Evolutionary conservation across 2,329 filamentous ascomycete species (phyloP).

Genomic region (Phyllosticta citrichinensis): DNA sequence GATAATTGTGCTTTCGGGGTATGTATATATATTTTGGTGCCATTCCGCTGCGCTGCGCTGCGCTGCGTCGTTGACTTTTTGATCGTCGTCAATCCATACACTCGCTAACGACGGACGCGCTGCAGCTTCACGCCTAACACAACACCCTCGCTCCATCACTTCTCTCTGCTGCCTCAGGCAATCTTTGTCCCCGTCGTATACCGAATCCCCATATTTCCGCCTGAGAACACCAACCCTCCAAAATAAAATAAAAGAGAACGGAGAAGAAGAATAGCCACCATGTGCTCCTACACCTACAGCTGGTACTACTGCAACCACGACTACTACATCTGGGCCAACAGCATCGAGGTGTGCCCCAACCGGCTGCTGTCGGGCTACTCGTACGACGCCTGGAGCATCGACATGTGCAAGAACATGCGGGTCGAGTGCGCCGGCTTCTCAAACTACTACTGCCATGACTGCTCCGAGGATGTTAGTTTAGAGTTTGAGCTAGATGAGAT

Average conservation of each 20-base stretch:
- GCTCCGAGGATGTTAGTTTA: conserved; percentile 33
- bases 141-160: too few relatives aligned
- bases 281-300: conserved; percentile 39
- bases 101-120: too few relatives aligned
- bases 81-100: too few relatives aligned
- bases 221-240: background rate
- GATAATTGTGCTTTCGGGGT: too few relatives aligned
- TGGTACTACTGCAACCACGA: conserved; percentile 41
- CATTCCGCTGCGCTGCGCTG: too few relatives aligned
- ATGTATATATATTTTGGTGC: too few relatives aligned
- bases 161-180: too few relatives aligned
- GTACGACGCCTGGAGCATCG: conserved; percentile 38
- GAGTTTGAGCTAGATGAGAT: conserved; percentile 35
- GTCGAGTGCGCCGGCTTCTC: conserved; percentile 33
- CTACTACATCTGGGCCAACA: conserved; percentile 38
- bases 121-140: too few relatives aligned
- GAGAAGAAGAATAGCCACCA: conserved; percentile 13
- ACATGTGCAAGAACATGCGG: conserved; percentile 36
- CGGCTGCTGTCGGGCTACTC: conserved; percentile 37
- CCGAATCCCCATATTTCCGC: too few relatives aligned
- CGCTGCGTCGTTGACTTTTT: too few relatives aligned
- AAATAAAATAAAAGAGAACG: background rate
- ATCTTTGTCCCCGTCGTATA: too few relatives aligned
- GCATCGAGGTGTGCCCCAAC: conserved; percentile 35
- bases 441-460: conserved; percentile 35